These are phyloP conservation scores for Cryptosporidium tyzzeri DNA, from an alignment of 169 alveolate genomes.

Conservation along the genomic window DNA sequence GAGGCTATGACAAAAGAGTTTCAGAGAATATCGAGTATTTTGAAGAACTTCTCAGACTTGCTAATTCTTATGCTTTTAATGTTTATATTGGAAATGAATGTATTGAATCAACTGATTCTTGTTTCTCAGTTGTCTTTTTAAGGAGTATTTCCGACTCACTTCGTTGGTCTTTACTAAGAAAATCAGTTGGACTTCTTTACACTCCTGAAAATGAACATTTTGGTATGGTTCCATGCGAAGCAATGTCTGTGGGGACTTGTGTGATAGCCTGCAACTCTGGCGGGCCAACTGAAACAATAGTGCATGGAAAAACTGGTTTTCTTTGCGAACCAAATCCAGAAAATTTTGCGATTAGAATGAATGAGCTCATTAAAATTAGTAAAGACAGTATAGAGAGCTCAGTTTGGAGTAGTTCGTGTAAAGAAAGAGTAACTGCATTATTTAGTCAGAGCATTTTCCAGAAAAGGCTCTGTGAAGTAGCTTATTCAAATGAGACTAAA, in stretches of 20 bases:
- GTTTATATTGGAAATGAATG: slow-evolving; percentile 43
- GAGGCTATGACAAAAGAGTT: slow-evolving; percentile 92
- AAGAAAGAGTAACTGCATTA: slow-evolving; percentile 40
- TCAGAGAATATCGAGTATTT: slow-evolving; percentile 87
- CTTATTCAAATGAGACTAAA: slow-evolving; percentile 2
- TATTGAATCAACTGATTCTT: slow-evolving; percentile 46
- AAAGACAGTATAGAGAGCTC: slow-evolving; percentile 66
- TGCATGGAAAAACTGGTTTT: slow-evolving; percentile 89
- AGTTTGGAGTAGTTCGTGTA: slow-evolving; percentile 51
- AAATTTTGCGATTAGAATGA: slow-evolving; percentile 86
- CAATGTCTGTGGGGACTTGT: slow-evolving; percentile 90
- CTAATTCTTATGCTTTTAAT: slow-evolving; percentile 69
- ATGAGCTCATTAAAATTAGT: slow-evolving; percentile 77
- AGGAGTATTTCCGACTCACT: slow-evolving; percentile 86
- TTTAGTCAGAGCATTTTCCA: slow-evolving; percentile 46
- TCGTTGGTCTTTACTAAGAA: slow-evolving; percentile 83
- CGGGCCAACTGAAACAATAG: slow-evolving; percentile 93
- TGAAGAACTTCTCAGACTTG: slow-evolving; percentile 80
- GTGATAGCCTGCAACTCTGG: slow-evolving; percentile 93
- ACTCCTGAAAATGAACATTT: slow-evolving; percentile 96
- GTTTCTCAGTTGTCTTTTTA: slow-evolving; percentile 83
- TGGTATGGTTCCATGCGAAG: slow-evolving; percentile 95
- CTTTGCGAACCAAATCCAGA: slow-evolving; percentile 81
- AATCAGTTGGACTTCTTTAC: slow-evolving; percentile 89
- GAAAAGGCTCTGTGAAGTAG: slow-evolving; percentile 38